These are phyloP conservation scores for Cenococcum geophilum DNA, from an alignment of 495 filamentous ascomycete species.

Conservation along the genomic window DNA sequence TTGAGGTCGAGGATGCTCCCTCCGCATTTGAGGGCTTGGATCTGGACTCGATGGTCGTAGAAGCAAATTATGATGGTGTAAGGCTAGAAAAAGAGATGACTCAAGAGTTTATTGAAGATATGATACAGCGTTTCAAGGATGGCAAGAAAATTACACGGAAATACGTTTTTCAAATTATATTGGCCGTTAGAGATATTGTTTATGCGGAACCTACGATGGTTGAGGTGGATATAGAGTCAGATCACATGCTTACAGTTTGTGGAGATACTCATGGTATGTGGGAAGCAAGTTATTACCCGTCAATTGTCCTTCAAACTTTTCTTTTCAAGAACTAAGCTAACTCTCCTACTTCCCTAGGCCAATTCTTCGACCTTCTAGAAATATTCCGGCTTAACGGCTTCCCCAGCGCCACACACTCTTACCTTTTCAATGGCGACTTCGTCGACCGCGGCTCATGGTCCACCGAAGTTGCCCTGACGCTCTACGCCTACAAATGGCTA, in stretches of 20 bases:
- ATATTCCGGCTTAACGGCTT: constrained; percentile 88
- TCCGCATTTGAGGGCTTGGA: constrained; percentile 88
- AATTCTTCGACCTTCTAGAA: constrained; percentile 95
- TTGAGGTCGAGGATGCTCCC: constrained; percentile 85
- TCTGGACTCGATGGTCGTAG: constrained; percentile 75
- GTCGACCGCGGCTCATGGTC: constrained; percentile 98
- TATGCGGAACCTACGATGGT: constrained; percentile 96
- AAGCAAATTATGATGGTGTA: constrained; percentile 78
- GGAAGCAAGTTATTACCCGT: neutral
- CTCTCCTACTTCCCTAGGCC: constrained; percentile 50
- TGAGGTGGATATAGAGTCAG: constrained; percentile 75
- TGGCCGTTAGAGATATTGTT: constrained; percentile 82
- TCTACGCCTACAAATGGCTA: constrained; percentile 97
- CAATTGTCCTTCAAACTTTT: neutral
- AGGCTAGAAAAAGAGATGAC: constrained; percentile 80
- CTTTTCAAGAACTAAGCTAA: constrained; percentile 12
- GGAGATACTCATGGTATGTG: constrained; percentile 88
- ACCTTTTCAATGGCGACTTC: constrained; percentile 99
- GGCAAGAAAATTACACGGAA: constrained; percentile 93
- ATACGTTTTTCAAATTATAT: constrained; percentile 93
- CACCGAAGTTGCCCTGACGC: constrained; percentile 84
- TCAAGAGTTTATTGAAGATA: constrained; percentile 91
- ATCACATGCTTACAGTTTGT: constrained; percentile 81
- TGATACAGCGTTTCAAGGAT: constrained; percentile 91
- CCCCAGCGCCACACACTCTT: constrained; percentile 77